Evolutionary conservation across 768 basidiomycete genomes (phyloP).

Genomic region (Serendipita sp.): DNA sequence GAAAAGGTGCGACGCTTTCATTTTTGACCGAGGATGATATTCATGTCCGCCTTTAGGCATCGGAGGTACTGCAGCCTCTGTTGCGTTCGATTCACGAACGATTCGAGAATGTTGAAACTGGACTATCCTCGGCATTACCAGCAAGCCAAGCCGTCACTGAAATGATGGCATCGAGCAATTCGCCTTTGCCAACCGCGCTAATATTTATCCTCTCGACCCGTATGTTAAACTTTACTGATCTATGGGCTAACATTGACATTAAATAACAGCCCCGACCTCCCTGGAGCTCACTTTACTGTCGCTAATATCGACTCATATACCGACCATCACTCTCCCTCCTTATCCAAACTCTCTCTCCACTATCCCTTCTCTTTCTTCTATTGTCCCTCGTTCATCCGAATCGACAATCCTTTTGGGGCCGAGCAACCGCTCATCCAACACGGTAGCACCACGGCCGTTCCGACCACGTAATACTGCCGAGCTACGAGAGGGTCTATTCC

Average conservation of each 20-base stretch:
- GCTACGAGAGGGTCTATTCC: slow-evolving; percentile 45
- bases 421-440: background rate
- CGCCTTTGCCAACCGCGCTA: background rate
- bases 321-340: background rate
- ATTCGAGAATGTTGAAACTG: background rate
- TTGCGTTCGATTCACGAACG: background rate
- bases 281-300: background rate
- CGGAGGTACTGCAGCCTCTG: background rate
- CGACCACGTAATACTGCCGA: slow-evolving; percentile 33
- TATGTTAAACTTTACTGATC: background rate
- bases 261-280: background rate
- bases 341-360: background rate
- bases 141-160: background rate
- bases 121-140: background rate
- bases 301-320: background rate
- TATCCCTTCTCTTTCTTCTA: background rate
- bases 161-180: slow-evolving; percentile 1
- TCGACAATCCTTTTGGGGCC: background rate
- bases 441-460: slow-evolving; percentile 32
- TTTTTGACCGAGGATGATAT: background rate
- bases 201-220: background rate
- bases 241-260: background rate
- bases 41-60: background rate
- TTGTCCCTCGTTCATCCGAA: background rate
- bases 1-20: background rate